Evolutionary conservation across 1,284 basidiomycete genomes (phyloP).

Genomic region (Rhodotorula sp.): DNA sequence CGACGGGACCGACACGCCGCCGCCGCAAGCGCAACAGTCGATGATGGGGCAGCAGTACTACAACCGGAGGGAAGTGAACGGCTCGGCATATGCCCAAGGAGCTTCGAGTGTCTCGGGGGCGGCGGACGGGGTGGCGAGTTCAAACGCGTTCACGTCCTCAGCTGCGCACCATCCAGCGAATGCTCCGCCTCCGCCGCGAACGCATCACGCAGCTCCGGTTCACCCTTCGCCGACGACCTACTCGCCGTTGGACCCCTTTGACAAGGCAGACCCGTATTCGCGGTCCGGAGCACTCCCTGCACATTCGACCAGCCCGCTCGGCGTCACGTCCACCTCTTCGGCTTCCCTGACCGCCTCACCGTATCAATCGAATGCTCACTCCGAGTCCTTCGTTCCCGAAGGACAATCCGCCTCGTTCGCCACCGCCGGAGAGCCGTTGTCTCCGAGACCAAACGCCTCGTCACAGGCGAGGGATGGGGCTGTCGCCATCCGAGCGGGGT

Average conservation of each 20-base stretch:
- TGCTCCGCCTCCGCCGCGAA: neutral
- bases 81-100: too few species aligned
- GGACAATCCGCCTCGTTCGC: too few species aligned
- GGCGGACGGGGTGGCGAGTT: neutral
- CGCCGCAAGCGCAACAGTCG: neutral
- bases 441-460: too few species aligned
- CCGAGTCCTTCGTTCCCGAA: too few species aligned
- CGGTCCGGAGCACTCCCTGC: neutral
- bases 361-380: too few species aligned
- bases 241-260: neutral
- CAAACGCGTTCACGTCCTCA: neutral
- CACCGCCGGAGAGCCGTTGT: too few species aligned
- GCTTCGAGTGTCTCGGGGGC: neutral
- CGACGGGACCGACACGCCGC: slow-evolving; percentile 14
- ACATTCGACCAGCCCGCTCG: too few species aligned
- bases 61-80: too few species aligned
- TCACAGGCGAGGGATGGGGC: too few species aligned
- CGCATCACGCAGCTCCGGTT: neutral
- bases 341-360: too few species aligned
- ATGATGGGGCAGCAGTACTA: neutral
- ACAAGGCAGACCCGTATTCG: neutral
- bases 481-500: too few species aligned
- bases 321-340: too few species aligned
- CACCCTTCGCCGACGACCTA: neutral
- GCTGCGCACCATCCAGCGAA: neutral